Base-by-base conservation (phyloP, 805 yeast species). In the Candida coquimbonensis region DNA sequence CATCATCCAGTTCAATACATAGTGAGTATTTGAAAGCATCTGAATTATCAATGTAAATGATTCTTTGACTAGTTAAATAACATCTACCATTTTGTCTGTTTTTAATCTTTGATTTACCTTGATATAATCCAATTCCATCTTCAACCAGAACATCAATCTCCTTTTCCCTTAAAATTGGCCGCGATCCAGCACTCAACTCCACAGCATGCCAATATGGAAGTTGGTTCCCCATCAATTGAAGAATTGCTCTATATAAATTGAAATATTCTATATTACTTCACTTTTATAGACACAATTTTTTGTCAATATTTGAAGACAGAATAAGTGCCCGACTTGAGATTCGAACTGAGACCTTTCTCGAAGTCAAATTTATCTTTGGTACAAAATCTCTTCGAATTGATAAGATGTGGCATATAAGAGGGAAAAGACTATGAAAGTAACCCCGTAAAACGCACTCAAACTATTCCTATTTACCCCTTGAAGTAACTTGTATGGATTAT, bases 21-120 rank as follows among this genome's bases (percentile, higher is more conserved):
- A 83, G 59, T 3, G 86, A 77, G 45, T 67, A 59, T 7, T 59
- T 55, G 4, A 57, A 56, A 1, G 77, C 73, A 17, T 52, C 47
- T 7, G 17, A 53, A 45, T 77, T 75, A 54, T 84, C 90, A 12
- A 90, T 76, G 60, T 81, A 91, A 12, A 89, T 80, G 2, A 91
- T 61, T 39, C 97, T 65, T 45, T 73, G 73, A 35, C 80, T 77
- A 0, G 98, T 90, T 29, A 91, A 65, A 61, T 89, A 89, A 0
- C 85, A 57, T 29, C 96, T 69, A 0, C 98, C 98, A 47, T 74
- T 65, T 59, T 87, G 95, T 50, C 81, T 75, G 29, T 76, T 68
- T 2, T 66, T 43, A 24, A 87, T 74, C 65, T 86, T 87, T 48
- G 68, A 67, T 47, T 78, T 78, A 21, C 88, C 95, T 54, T 84